A percentile compares a stretch with the other conserved stretches of the same genome.
These are phyloP conservation scores for Amanita brunnescens DNA, from an alignment of 768 basidiomycete genomes.

Conservation along the genomic window DNA sequence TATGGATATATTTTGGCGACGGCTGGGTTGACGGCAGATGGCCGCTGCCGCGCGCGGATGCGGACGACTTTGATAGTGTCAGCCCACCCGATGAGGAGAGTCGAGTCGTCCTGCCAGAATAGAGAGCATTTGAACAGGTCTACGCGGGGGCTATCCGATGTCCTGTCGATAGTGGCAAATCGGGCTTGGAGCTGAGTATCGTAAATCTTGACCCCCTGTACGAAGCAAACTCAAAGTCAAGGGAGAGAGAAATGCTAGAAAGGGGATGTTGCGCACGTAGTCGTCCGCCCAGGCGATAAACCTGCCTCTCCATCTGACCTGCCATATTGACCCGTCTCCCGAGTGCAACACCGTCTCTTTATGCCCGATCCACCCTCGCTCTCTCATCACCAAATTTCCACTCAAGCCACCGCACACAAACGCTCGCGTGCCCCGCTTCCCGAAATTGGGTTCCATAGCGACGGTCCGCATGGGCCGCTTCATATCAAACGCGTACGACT, in stretches of 20 bases:
- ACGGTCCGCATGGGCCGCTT: slow-evolving; percentile 88
- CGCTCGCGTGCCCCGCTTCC: slow-evolving; percentile 63
- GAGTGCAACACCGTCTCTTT: slow-evolving; percentile 77
- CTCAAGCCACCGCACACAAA: slow-evolving; percentile 92
- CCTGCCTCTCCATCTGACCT: slow-evolving; percentile 74
- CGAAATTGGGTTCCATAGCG: slow-evolving; percentile 85
- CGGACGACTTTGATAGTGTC: slow-evolving; percentile 87
- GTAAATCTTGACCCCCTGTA: slow-evolving; percentile 88
- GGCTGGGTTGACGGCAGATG: slow-evolving; percentile 28
- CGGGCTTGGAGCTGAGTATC: slow-evolving; percentile 70
- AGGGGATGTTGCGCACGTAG: slow-evolving; percentile 33
- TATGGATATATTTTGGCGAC: slow-evolving; percentile 47
- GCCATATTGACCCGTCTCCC: slow-evolving; percentile 94
- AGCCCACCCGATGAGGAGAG: slow-evolving; percentile 89
- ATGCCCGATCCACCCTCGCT: slow-evolving; percentile 96
- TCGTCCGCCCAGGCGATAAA: slow-evolving; percentile 98
- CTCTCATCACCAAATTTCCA: slow-evolving; percentile 76
- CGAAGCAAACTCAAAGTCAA: neutral
- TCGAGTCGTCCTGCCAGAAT: slow-evolving; percentile 87
- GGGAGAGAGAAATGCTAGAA: neutral
- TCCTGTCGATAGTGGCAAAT: slow-evolving; percentile 81
- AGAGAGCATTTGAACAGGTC: slow-evolving; percentile 93
- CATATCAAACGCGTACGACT: slow-evolving; percentile 82
- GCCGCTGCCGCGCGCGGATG: slow-evolving; percentile 53
- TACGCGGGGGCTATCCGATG: slow-evolving; percentile 74